Evolutionary conservation across 306 rosid species (phyloP).

Genomic region (Sophora flavescens): DNA sequence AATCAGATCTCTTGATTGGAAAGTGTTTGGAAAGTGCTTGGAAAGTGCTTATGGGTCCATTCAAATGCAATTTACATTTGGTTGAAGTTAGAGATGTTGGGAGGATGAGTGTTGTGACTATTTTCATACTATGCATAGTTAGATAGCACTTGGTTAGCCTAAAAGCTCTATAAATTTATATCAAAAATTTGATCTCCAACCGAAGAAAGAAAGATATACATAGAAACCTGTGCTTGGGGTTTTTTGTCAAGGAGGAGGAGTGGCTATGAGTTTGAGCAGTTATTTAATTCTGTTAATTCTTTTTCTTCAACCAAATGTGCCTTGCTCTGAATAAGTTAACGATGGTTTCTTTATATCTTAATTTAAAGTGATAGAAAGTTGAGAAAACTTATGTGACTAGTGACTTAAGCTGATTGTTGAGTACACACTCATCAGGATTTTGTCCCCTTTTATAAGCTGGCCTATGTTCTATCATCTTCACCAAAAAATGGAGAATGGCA

Average conservation of each 20-base stretch:
- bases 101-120: not conserved
- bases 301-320: conserved; percentile 12
- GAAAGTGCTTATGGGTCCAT: conserved; percentile 31
- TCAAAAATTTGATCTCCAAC: conserved; percentile 19
- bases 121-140: not conserved
- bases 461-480: conserved; percentile 5
- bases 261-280: conserved; percentile 32
- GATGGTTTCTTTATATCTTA: conserved; percentile 29
- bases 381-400: not conserved
- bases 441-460: not conserved
- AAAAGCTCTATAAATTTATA: conserved; percentile 7
- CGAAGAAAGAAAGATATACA: conserved; percentile 6
- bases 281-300: conserved; percentile 36
- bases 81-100: conserved; percentile 3
- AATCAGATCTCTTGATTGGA: not conserved
- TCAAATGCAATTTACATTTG: conserved; percentile 15
- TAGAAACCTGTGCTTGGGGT: conserved; percentile 20
- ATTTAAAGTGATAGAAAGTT: conserved; percentile 20
- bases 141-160: conserved; percentile 8
- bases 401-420: conserved; percentile 14
- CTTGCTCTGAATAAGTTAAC: conserved; percentile 4
- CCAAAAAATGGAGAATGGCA: conserved; percentile 25
- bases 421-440: conserved; percentile 4
- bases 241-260: not conserved
- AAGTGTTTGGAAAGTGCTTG: not conserved